phyloP scores from a whole-genome alignment of 345 rosid species.

The Sonneratia alba region DNA sequence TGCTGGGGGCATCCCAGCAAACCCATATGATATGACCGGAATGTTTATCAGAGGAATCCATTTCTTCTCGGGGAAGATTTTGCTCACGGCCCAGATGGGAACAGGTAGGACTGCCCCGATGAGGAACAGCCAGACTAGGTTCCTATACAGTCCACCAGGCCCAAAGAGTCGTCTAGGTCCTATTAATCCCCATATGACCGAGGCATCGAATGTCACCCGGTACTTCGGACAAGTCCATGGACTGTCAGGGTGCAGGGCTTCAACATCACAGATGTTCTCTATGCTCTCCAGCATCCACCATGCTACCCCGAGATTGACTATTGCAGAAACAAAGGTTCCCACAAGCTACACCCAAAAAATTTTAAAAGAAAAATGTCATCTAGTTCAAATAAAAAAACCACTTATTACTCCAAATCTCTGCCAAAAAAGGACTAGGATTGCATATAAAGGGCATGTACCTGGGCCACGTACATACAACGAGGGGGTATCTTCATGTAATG shows the following conservation, averaged over 20 bases:
- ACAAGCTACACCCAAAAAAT: constrained; percentile 36
- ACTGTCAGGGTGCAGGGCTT: constrained; percentile 63
- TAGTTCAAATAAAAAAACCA: background rate
- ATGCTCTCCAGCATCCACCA: constrained; percentile 99
- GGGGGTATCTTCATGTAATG: constrained; percentile 99
- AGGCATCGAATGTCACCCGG: constrained; percentile 90
- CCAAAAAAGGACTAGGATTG: background rate
- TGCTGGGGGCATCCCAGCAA: constrained; percentile 99
- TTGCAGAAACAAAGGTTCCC: constrained; percentile 74
- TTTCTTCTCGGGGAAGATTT: constrained; percentile 77
- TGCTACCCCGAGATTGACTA: constrained; percentile 82
- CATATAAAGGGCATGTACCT: constrained; percentile 30
- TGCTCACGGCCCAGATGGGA: constrained; percentile 81
- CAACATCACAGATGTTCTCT: constrained; percentile 76
- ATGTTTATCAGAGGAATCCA: constrained; percentile 95
- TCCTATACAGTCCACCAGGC: constrained; percentile 84
- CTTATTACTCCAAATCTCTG: background rate
- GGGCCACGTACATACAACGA: constrained; percentile 90
- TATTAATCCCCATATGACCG: constrained; percentile 95
- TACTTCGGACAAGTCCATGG: constrained; percentile 99
- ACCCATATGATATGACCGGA: constrained; percentile 90
- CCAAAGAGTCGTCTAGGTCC: constrained; percentile 86
- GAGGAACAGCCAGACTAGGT: constrained; percentile 91
- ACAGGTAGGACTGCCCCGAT: constrained; percentile 89
- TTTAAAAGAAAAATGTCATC: background rate